Conservation (phyloP, 805 yeast genomes). For the Lipomyces orientalis region DNA sequence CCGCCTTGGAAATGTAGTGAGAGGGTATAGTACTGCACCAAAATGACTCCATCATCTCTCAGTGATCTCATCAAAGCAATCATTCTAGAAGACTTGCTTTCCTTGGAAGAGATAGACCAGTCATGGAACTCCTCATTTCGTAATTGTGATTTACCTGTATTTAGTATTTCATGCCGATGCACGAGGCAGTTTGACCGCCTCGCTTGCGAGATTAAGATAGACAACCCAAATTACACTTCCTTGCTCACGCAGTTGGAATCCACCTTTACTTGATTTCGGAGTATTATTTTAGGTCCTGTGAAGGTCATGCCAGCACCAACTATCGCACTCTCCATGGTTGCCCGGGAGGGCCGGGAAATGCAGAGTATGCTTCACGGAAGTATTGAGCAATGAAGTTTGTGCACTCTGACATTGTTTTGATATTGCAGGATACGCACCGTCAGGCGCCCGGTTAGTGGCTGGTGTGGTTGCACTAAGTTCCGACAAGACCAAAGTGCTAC, state of each 20-base stretch:
- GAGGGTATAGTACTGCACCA: too few species aligned
- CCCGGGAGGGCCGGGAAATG: slow-evolving; percentile 48
- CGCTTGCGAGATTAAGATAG: neutral
- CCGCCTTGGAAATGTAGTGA: too few species aligned
- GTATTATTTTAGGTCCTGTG: neutral
- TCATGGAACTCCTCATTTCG: too few species aligned
- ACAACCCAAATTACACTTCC: neutral
- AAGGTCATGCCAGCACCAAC: neutral
- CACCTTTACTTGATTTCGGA: neutral
- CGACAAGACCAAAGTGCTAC: slow-evolving; percentile 65
- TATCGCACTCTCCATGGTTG: slow-evolving; percentile 41
- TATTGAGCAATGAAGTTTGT: neutral
- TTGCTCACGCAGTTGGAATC: neutral
- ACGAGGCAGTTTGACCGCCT: neutral
- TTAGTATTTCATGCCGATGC: neutral
- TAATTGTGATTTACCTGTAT: neutral
- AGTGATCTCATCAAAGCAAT: too few species aligned
- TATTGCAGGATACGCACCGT: slow-evolving; percentile 51
- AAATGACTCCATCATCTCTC: too few species aligned
- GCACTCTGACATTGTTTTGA: slow-evolving; percentile 5
- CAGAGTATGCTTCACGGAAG: slow-evolving; percentile 40
- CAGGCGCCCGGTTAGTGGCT: slow-evolving; percentile 87
- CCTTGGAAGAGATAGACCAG: too few species aligned
- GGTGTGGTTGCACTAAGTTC: slow-evolving; percentile 81
- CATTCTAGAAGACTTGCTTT: too few species aligned